Evolutionary conservation across 805 yeast species (phyloP).

Genomic region (Schwanniomyces vanrijiae): DNA sequence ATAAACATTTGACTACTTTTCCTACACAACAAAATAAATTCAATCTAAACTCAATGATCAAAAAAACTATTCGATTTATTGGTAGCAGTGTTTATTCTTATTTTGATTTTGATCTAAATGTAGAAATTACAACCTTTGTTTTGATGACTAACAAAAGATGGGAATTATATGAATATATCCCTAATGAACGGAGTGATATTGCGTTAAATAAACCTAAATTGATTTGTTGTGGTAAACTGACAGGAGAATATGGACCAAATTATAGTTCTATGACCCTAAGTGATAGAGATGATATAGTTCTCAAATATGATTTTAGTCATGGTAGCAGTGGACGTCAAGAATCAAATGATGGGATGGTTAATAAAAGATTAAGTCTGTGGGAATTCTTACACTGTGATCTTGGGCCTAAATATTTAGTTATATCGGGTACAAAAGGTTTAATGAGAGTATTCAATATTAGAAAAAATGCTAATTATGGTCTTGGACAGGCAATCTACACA

Average conservation of each 20-base stretch:
- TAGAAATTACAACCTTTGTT: slow-evolving; percentile 64
- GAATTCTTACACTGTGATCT: slow-evolving; percentile 60
- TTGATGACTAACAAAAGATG: slow-evolving; percentile 67
- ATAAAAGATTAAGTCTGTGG: slow-evolving; percentile 48
- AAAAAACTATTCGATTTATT: slow-evolving; percentile 25
- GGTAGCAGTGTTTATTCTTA: slow-evolving; percentile 31
- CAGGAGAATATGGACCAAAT: slow-evolving; percentile 65
- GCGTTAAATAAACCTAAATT: slow-evolving; percentile 45
- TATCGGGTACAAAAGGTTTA: slow-evolving; percentile 73
- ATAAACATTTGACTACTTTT: slow-evolving; percentile 56
- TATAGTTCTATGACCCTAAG: slow-evolving; percentile 37
- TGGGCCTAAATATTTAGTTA: slow-evolving; percentile 57
- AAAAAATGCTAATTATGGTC: slow-evolving; percentile 18
- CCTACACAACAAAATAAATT: slow-evolving; percentile 54
- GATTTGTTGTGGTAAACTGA: slow-evolving; percentile 64
- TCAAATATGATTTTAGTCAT: slow-evolving; percentile 28
- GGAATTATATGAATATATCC: slow-evolving; percentile 62
- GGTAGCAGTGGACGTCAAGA: slow-evolving; percentile 8
- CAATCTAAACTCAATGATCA: slow-evolving; percentile 22
- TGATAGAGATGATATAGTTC: slow-evolving; percentile 22
- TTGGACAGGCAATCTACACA: slow-evolving; percentile 68
- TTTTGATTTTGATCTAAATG: slow-evolving; percentile 38
- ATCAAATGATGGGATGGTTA: slow-evolving; percentile 21
- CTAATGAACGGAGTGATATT: slow-evolving; percentile 39
- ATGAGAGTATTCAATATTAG: slow-evolving; percentile 62